A percentile compares a stretch with the other conserved stretches of the same genome.
phyloP scores from a whole-genome alignment of 106 monocot genomes.

The Dioscorea alata region DNA sequence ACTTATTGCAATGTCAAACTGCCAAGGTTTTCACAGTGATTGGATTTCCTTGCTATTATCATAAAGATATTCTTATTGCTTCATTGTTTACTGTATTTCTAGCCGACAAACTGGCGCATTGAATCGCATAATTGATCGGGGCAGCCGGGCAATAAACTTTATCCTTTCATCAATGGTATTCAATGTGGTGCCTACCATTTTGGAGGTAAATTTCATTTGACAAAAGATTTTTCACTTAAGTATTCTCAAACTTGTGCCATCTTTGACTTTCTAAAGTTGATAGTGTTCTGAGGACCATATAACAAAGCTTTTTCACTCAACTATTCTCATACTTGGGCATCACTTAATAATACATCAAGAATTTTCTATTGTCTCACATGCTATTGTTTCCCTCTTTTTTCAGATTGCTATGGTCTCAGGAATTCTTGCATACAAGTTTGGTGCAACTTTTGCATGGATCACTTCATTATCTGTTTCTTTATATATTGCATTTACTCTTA shows the following conservation, averaged over 20 bases:
- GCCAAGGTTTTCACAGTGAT: too few species aligned
- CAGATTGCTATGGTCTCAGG: conserved; percentile 94
- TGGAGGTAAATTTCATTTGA: conserved; percentile 61
- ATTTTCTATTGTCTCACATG: too few species aligned
- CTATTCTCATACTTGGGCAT: too few species aligned
- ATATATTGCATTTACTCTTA: conserved; percentile 90
- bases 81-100: conserved; percentile 11
- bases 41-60: too few species aligned
- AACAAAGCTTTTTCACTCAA: too few species aligned
- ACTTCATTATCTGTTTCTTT: conserved; percentile 88
- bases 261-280: too few species aligned
- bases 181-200: conserved; percentile 88
- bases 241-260: too few species aligned
- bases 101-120: conserved; percentile 99
- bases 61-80: too few species aligned
- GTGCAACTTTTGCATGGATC: conserved; percentile 94
- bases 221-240: too few species aligned
- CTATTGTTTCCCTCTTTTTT: conserved; percentile 8
- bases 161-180: conserved; percentile 89
- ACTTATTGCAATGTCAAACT: too few species aligned
- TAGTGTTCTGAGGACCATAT: too few species aligned
- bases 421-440: conserved; percentile 96
- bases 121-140: conserved; percentile 96
- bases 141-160: conserved; percentile 96
- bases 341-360: too few species aligned